Evolutionary conservation across 1,139 yeast species (phyloP), one percentile per base, ranked within the genome.

Genomic region (Zhuliangozyma blackwelliae): DNA sequence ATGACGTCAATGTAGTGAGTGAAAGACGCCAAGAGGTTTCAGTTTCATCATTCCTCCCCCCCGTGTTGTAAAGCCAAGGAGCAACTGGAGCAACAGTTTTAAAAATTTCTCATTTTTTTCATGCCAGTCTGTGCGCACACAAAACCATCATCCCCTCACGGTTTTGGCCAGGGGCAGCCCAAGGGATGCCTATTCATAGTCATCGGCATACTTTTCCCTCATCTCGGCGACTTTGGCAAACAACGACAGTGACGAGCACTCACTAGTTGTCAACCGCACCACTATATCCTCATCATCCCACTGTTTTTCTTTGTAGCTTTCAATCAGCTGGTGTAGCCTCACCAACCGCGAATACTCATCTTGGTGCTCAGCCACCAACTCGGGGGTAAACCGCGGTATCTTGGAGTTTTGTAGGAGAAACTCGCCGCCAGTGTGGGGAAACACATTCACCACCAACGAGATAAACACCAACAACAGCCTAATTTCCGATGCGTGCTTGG

Each of bases 251-350:
- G 7, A 7, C 3, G 25, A 28, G 13, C 10, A 21, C n/a, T 20
- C 33, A 46, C 76, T 77, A 42, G 70, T 65, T 7, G 75, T 63
- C 37, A 69, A 57, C 33, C 76, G 51, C 40, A 63, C 48, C 7
- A 66, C 52, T 33, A 70, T 68, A 46, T 71, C 77, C 26, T 63
- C 70, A 16, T 49, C 44, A 27, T 55, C 60, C 77, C 77, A 71
- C 25, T 53, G 57, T 48, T 68, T 70, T 5, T 42, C 50, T 40
- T 61, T 62, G 42, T 71, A 71, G 25, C 43, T 45, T 10, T 50
- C 53, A 10, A 70, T 59, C 36, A 56, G 50, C 8, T 49, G 50
- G 27, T 50, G 52, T n/a, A 59, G 38, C 13, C 45, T 42, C n/a
- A 48, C 43, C 36, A 68, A 48, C 23, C 49, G 45, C 12, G 51